phyloP scores from a whole-genome alignment of 176 grass and related monocot genomes.

The Aegilops bicornis region DNA sequence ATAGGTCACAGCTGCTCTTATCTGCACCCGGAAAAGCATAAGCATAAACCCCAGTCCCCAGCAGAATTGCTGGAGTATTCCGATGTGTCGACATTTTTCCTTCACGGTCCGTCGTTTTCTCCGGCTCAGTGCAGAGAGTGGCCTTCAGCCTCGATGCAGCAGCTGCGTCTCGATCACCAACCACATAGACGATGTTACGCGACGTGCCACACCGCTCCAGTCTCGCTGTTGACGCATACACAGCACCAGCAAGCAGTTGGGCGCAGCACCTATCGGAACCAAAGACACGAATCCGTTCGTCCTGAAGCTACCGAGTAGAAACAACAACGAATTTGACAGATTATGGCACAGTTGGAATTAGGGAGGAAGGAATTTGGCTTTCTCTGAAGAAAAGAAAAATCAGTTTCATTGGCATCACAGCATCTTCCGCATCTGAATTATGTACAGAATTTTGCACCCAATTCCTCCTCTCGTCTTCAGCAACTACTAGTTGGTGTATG shows the following conservation, averaged over 20 bases:
- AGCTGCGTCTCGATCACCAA: background rate
- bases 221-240: background rate
- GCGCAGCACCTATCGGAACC: background rate
- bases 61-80: background rate
- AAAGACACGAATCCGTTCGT: background rate
- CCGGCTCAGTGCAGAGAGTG: background rate
- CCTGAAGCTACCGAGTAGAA: background rate
- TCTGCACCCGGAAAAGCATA: background rate
- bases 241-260: background rate
- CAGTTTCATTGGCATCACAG: constrained; percentile 1
- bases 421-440: background rate
- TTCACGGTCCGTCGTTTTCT: background rate
- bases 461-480: background rate
- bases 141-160: background rate
- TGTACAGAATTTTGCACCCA: background rate
- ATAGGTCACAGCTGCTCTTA: too few species aligned
- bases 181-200: background rate
- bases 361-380: background rate
- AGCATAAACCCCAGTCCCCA: background rate
- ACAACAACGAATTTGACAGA: background rate
- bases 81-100: background rate
- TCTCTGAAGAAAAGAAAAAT: constrained; percentile 21
- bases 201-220: background rate
- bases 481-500: background rate
- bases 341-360: background rate